Base-by-base conservation (phyloP, 345 rosid species). In the Toxicodendron radicans region DNA sequence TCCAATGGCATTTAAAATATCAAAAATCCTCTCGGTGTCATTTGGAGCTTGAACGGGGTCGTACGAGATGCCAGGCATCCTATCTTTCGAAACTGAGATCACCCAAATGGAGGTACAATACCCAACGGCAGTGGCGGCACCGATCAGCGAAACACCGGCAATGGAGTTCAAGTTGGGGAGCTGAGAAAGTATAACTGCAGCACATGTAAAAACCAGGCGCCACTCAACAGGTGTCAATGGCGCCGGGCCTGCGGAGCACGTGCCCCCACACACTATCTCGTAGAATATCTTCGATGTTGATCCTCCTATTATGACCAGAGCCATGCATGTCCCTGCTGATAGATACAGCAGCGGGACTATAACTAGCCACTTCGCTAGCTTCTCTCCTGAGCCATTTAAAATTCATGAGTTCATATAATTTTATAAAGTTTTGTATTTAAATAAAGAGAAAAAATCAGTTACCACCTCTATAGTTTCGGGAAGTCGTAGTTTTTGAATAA, bases 131-230 rank as follows among this genome's bases (percentile, higher is more conserved):
- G 87, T 84, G 76, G 81, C 32, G 72, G 86, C 81, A 13, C 92
- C 92, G 18, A 88, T 48, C 17, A 90, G 81, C 0, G 95, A 90
- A 12, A 90, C 72, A 2, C 90, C 90, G n/a, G 83, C 90, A 3
- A 90, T 79, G 54, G 95, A 90, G 73, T 88, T 86, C 65, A 90
- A 75, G 80, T 88, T 88, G 1, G 92, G 95, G 62, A 88, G 87
- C 72, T 86, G 95, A 58, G 95, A 82, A 12, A 90, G 79, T 46
- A 85, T 43, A 18, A 87, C 81, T 0, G 89, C 87, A 0, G 75
- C 78, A 30, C 79, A 60, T 2, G 88, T 85, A 70, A 88, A 90
- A 71, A 90, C 73, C 54, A 88, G 58, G 80, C 73, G 87, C 80
- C 95, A 88, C 72, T 90, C 84, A n/a, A 83, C 76, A 0, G 80